Base-by-base conservation (phyloP, 257 asterid genomes). In the Gentiana macrophylla region DNA sequence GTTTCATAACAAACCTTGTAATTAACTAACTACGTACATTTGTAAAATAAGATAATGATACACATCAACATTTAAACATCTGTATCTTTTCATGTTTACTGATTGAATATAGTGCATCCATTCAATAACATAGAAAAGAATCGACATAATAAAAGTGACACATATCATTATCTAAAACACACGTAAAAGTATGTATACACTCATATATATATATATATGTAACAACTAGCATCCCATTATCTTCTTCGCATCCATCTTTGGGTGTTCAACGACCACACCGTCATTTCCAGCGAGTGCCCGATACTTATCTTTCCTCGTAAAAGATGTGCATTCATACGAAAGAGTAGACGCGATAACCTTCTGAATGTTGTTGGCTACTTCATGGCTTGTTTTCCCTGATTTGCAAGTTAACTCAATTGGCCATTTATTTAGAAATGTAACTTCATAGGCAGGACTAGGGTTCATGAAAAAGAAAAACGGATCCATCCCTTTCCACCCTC, bases 401-500 rank as follows among this genome's bases (percentile, higher is more conserved):
- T 59, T 53, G 50, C 79, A 69, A 0, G 79, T 73, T 32, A 73
- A 35, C 53, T 69, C 62, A 43, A 32, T 47, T 1, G 79, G 79
- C 33, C 69, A 55, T 48, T 73, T 73, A 8, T 65, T 58, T 55
- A 73, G 55, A 44, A 73, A 73, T 4, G 79, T 73, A 3, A 73
- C 75, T 53, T 73, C 75, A 44, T 69, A 73, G 0, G 64, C 67
- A 0, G 79, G 79, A 47, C 70, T 61, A 2, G 79, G 79, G 61
- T 73, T 73, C 79, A 73, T 73, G 52, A 73, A 69, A 50, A 65
- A 73, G 33, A 61, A 73, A 55, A 73, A 69, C 0, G 75, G 72
- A 35, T 73, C 75, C 72, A 69, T 69, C 57, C 75, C 75, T 69
- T 73, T 73, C 75, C 79, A 69, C 8, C 75, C 79, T 36, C 79